These are phyloP conservation scores for Protea cynaroides DNA, from an alignment of 164 flowering plant genomes.

Conservation along the genomic window DNA sequence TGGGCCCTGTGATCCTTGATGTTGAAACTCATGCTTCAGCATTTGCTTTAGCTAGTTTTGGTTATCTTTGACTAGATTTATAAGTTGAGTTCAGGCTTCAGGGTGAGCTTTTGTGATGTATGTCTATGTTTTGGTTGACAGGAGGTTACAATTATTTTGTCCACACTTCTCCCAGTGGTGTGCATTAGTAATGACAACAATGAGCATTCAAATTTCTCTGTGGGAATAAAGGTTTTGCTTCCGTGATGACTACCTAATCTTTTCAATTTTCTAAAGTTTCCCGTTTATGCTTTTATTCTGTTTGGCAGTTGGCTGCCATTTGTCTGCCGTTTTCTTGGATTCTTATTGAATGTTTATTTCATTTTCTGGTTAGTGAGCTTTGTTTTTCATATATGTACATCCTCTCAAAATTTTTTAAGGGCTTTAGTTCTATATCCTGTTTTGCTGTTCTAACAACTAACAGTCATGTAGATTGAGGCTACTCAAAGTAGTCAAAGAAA, in stretches of 20 bases:
- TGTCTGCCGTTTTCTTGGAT: not conserved
- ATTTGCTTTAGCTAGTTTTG: not conserved
- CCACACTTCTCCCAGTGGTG: constrained; percentile 83
- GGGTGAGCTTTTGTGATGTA: not conserved
- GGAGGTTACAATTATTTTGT: constrained; percentile 71
- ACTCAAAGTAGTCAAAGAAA: too few relatives aligned
- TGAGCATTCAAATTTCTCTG: constrained; percentile 55
- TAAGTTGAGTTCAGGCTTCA: not conserved
- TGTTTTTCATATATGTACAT: not conserved
- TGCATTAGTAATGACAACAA: constrained; percentile 52
- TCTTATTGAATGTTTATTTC: not conserved
- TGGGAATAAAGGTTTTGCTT: constrained; percentile 69
- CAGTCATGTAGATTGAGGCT: too few relatives aligned
- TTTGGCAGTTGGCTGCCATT: too few relatives aligned
- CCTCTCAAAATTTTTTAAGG: not conserved
- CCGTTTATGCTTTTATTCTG: too few relatives aligned
- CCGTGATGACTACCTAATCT: not conserved
- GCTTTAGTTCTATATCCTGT: not conserved
- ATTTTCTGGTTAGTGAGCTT: not conserved
- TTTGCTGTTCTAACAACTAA: too few relatives aligned
- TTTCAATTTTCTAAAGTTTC: not conserved
- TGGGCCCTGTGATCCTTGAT: not conserved
- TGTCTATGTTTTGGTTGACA: constrained; percentile 24
- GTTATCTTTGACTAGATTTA: not conserved
- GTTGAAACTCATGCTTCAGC: too few relatives aligned